These are phyloP conservation scores for Aspergillus sp. DNA, from an alignment of 2,329 filamentous ascomycete species.

Conservation along the genomic window DNA sequence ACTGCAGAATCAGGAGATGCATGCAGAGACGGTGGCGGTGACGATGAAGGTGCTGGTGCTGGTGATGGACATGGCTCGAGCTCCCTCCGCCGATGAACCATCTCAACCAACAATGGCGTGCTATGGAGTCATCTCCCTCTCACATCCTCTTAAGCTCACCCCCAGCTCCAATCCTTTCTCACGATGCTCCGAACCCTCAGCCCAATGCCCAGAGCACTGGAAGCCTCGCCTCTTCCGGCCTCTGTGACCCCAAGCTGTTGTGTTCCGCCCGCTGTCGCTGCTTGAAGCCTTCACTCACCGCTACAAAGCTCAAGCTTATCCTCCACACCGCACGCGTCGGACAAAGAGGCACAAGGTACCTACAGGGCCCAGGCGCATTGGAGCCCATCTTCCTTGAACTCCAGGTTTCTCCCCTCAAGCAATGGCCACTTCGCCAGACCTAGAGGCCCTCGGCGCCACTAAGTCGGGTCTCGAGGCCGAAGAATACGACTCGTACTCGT, in stretches of 20 bases:
- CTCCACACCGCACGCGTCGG: not conserved
- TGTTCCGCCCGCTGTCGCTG: not conserved
- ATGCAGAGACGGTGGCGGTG: too few species aligned
- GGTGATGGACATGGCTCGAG: too few species aligned
- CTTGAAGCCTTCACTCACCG: not conserved
- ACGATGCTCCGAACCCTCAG: not conserved
- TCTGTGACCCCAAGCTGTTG: not conserved
- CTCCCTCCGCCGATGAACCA: constrained; percentile 14
- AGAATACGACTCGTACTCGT: constrained; percentile 17
- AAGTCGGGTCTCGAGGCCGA: constrained; percentile 4
- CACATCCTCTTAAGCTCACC: not conserved
- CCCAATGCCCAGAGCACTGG: constrained; percentile 1
- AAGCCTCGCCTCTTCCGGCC: not conserved
- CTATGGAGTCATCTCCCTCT: constrained; percentile 13
- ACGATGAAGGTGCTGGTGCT: too few species aligned
- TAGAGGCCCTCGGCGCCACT: not conserved
- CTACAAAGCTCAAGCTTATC: not conserved
- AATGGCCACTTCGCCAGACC: constrained; percentile 9
- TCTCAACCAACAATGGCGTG: constrained; percentile 21
- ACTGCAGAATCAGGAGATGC: too few species aligned
- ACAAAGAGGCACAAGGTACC: not conserved
- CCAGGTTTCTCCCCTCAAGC: not conserved
- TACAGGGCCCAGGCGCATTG: not conserved
- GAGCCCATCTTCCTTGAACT: not conserved
- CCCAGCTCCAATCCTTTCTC: not conserved